phyloP scores from a whole-genome alignment of 1,284 basidiomycete genomes.

The Exobasidium rhododendri region DNA sequence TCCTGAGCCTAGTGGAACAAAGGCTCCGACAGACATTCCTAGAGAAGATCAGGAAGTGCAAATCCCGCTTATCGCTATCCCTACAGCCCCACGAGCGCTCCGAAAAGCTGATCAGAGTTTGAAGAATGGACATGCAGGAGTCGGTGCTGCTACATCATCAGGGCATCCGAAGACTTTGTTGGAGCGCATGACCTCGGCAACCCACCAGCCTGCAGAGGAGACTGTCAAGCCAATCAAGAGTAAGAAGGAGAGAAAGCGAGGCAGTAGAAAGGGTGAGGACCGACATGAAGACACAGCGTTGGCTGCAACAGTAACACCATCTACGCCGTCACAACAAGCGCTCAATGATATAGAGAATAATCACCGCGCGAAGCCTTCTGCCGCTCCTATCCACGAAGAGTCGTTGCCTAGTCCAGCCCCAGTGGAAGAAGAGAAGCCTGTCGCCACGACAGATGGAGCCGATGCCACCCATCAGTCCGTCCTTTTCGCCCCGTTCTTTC shows the following conservation, averaged over 20 bases:
- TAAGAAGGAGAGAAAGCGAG: not conserved
- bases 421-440: too few species aligned
- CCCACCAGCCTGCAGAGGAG: not conserved
- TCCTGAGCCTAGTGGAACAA: too few species aligned
- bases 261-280: not conserved
- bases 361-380: too few species aligned
- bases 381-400: too few species aligned
- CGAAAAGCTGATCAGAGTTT: not conserved
- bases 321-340: too few species aligned
- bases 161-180: not conserved
- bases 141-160: too few species aligned
- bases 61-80: too few species aligned
- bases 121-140: not conserved
- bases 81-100: not conserved
- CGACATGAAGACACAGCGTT: not conserved
- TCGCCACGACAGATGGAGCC: too few species aligned
- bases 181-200: not conserved
- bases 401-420: too few species aligned
- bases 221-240: not conserved
- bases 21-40: too few species aligned
- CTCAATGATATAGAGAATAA: too few species aligned
- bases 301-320: too few species aligned
- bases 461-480: not conserved
- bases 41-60: not conserved
- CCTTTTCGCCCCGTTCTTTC: not conserved